These are phyloP conservation scores for Hypoxylon lienhwacheense DNA, from an alignment of 495 filamentous ascomycete species.

Conservation along the genomic window DNA sequence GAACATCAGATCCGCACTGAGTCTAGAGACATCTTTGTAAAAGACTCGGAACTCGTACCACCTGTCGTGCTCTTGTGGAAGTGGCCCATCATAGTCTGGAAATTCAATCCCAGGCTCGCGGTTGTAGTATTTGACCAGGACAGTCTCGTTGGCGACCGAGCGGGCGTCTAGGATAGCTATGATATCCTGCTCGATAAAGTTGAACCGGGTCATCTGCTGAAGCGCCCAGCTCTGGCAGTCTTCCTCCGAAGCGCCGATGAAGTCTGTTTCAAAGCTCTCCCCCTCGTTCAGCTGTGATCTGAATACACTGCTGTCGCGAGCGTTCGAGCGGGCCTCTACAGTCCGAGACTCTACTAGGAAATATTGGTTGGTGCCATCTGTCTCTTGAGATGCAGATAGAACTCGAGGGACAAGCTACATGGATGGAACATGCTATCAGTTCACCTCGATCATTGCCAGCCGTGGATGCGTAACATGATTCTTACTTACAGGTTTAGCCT, in stretches of 20 bases:
- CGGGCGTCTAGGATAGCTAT: constrained; percentile 8
- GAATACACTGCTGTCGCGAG: too few relatives aligned
- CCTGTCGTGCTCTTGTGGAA: not conserved
- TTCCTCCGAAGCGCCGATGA: constrained; percentile 6
- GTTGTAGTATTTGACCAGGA: constrained; percentile 4
- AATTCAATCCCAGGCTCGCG: not conserved
- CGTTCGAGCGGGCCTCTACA: not conserved
- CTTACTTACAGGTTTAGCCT: constrained; percentile 14
- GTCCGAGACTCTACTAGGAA: not conserved
- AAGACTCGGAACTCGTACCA: constrained; percentile 8
- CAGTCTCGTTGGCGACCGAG: not conserved
- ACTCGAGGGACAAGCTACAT: constrained; percentile 2
- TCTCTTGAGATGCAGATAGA: not conserved
- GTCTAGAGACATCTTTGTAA: not conserved
- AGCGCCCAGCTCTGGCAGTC: constrained; percentile 9
- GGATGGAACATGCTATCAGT: not conserved
- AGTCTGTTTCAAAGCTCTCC: constrained; percentile 2
- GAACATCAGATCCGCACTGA: not conserved
- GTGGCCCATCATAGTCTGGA: not conserved
- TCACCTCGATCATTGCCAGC: too few relatives aligned
- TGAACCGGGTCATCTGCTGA: not conserved
- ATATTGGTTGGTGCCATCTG: constrained; percentile 1
- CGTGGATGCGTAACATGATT: not conserved
- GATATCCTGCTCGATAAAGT: not conserved
- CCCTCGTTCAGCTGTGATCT: not conserved